These are phyloP conservation scores for Neurospora sp. DNA, from an alignment of 495 filamentous ascomycete species.

Conservation along the genomic window DNA sequence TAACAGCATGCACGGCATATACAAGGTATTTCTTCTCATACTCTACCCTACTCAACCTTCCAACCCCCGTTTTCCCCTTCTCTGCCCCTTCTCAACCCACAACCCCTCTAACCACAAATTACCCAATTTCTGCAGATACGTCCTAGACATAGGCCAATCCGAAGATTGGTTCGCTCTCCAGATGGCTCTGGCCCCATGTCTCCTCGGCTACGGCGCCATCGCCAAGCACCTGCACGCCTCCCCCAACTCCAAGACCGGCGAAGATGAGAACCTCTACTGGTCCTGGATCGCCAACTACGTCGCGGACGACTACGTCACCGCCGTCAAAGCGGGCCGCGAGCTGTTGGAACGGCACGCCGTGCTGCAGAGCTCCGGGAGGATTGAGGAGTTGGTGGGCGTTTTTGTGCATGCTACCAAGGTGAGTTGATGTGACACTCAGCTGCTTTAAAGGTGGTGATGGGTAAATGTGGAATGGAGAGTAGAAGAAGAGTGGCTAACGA, in stretches of 20 bases:
- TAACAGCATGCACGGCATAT: slow-evolving; percentile 59
- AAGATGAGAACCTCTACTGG: slow-evolving; percentile 71
- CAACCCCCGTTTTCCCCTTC: background rate
- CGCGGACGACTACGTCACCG: slow-evolving; percentile 61
- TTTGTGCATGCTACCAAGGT: slow-evolving; percentile 80
- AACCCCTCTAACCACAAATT: background rate
- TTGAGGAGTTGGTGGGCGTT: slow-evolving; percentile 72
- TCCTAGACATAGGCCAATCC: slow-evolving; percentile 79
- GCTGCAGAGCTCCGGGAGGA: slow-evolving; percentile 56
- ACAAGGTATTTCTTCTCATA: slow-evolving; percentile 30
- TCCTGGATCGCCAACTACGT: slow-evolving; percentile 84
- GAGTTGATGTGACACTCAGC: background rate
- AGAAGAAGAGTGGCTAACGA: background rate
- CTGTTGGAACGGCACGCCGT: slow-evolving; percentile 61
- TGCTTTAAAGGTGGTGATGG: too few species aligned
- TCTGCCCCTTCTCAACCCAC: background rate
- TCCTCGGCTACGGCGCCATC: slow-evolving; percentile 76
- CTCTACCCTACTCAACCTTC: background rate
- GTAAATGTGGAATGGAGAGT: background rate
- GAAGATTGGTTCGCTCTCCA: slow-evolving; percentile 80
- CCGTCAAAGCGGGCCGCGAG: slow-evolving; percentile 55
- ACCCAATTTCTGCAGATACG: slow-evolving; percentile 44
- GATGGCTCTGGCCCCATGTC: slow-evolving; percentile 70
- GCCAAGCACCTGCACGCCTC: slow-evolving; percentile 54
- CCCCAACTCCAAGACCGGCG: slow-evolving; percentile 43